Evolutionary conservation across 768 basidiomycete genomes (phyloP), one percentile per base, ranked within the genome.

Genomic region (Heimioporus sp.): DNA sequence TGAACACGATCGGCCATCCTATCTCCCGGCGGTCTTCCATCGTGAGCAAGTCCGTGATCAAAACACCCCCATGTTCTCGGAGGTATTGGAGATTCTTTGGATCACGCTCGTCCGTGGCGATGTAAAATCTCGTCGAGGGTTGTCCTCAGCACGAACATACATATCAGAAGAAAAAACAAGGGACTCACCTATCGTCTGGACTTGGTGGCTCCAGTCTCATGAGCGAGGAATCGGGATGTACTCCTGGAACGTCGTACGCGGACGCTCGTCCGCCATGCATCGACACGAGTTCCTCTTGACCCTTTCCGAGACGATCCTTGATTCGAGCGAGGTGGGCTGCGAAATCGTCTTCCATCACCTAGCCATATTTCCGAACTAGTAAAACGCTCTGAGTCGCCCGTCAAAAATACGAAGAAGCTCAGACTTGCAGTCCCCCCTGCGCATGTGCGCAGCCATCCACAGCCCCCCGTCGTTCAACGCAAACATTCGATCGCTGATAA

Each of bases 391-490:
- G 34, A 61, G 20, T 31, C 16, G 2, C 6, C 30, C 24, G 31
- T 13, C 15, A 30, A 7, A n/a, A 13, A 17, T n/a, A 1, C 7
- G 11, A 37, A 46, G 2, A 10, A 16, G 34, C 5, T 10, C 12
- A 39, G 17, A 39, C 73, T 62, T 46, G 75, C 73, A 76, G 43
- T 76, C 74, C 1, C 75, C 76, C 43, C 74, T 64, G 34, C 74
- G 73, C 76, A 76, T 75, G 28, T 76, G 74, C 9, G 70, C 72
- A 42, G 71, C 71, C 72, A 76, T 72, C 75, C 74, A 76, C n/a
- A 69, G 54, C 10, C 73, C 65, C 11, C 73, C 73, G 2, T 39
- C 57, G 13, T 46, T 65, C 19, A 58, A 9, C 13, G 59, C 46
- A 3, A 48, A 52, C 70, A 76, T 71, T n/a, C 72, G 72, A 6